A percentile compares a stretch with the other conserved stretches of the same genome.
phyloP scores from a whole-genome alignment of 371 early-diverging fungal genomes.

The Actinomortierella ambigua region DNA sequence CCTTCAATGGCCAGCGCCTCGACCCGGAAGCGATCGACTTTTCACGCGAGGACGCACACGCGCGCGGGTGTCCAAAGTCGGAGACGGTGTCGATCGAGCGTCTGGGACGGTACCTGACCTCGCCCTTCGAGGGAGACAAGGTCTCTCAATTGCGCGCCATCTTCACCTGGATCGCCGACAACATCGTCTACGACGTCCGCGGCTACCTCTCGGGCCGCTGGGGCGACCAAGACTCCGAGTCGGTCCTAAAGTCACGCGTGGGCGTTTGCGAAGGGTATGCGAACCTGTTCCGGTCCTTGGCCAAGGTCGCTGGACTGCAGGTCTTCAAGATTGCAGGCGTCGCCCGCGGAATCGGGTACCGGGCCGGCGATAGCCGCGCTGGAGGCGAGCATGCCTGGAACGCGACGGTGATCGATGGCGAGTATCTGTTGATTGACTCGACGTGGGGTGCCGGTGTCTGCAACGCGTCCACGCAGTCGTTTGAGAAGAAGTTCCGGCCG shows the following conservation, averaged over 20 bases:
- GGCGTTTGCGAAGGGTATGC: constrained; percentile 56
- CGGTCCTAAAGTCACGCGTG: constrained; percentile 41
- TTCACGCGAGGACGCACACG: constrained; percentile 45
- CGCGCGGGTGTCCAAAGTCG: constrained; percentile 45
- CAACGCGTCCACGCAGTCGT: constrained; percentile 27
- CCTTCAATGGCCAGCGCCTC: constrained; percentile 25
- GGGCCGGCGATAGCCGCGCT: constrained; percentile 32
- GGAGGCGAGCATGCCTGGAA: constrained; percentile 54
- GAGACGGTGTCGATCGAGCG: constrained; percentile 26
- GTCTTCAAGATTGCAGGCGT: constrained; percentile 45
- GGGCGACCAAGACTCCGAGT: constrained; percentile 41
- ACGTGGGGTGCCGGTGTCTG: constrained; percentile 55
- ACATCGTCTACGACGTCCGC: constrained; percentile 51
- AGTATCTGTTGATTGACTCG: constrained; percentile 51
- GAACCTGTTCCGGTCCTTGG: constrained; percentile 48
- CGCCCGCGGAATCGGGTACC: constrained; percentile 50
- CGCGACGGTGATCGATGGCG: constrained; percentile 46
- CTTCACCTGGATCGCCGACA: constrained; percentile 51
- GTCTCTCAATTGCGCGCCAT: constrained; percentile 50
- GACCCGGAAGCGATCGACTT: constrained; percentile 31
- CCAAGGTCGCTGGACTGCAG: constrained; percentile 41
- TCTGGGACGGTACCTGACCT: constrained; percentile 48
- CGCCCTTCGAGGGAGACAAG: constrained; percentile 43
- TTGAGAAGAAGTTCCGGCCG: constrained; percentile 45
- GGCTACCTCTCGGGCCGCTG: constrained; percentile 40